Conservation (phyloP, 352 stramenopile species). For the Pythium apleroticum region DNA sequence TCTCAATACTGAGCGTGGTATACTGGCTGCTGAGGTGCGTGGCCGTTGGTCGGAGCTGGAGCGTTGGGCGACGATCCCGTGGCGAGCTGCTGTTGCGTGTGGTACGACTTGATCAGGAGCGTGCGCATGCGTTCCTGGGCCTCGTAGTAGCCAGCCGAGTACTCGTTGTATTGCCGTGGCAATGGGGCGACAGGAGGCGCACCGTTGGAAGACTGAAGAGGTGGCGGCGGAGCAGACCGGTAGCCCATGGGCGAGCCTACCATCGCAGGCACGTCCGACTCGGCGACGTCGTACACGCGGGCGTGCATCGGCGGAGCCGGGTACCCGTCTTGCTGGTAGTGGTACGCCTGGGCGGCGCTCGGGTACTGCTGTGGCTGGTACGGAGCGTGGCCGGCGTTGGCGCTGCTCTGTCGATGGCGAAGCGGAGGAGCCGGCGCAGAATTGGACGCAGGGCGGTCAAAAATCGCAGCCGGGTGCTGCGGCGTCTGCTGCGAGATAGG, state of each 20-base stretch:
- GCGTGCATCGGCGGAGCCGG: constrained; percentile 13
- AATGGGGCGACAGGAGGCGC: constrained; percentile 18
- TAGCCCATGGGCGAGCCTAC: constrained; percentile 24
- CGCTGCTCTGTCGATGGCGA: constrained; percentile 27
- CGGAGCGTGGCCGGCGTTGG: constrained; percentile 1
- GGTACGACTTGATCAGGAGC: constrained; percentile 75
- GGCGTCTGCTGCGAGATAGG: neutral
- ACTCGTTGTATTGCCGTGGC: constrained; percentile 34
- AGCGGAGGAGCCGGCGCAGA: constrained; percentile 1
- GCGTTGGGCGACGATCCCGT: constrained; percentile 25
- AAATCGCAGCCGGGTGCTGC: constrained; percentile 38
- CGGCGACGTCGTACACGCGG: constrained; percentile 25
- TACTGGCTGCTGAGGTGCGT: neutral
- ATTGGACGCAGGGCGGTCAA: constrained; percentile 34
- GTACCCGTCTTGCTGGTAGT: constrained; percentile 27
- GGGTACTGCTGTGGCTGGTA: constrained; percentile 18
- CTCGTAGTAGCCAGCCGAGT: constrained; percentile 56
- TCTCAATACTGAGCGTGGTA: constrained; percentile 27
- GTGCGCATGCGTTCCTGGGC: constrained; percentile 75
- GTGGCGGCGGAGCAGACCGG: constrained; percentile 2
- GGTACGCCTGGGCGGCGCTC: constrained; percentile 25
- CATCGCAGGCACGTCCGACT: constrained; percentile 19
- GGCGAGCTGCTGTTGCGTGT: constrained; percentile 78
- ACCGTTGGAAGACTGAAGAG: constrained; percentile 8
- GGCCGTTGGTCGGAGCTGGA: constrained; percentile 3